Evolutionary conservation across 768 basidiomycete species (phyloP).

Genomic region (Naganishia randhawae): DNA sequence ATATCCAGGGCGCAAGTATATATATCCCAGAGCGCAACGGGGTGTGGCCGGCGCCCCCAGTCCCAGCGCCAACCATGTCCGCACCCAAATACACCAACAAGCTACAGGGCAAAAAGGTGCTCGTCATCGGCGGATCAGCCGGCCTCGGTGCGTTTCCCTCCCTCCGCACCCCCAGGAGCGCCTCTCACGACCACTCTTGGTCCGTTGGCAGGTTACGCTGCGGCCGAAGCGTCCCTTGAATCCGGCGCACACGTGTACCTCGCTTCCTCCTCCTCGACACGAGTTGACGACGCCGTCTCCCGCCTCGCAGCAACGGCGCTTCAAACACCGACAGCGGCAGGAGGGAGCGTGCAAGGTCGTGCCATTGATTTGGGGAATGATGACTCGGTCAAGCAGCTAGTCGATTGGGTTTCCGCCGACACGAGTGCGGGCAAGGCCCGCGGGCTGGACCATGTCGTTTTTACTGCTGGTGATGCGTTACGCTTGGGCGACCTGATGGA

Average conservation of each 20-base stretch:
- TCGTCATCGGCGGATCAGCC: conserved; percentile 19
- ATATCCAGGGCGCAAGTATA: not conserved
- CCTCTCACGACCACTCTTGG: not conserved
- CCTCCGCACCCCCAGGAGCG: not conserved
- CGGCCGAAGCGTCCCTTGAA: conserved; percentile 17
- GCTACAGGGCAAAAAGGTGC: conserved; percentile 7
- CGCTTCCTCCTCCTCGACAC: conserved; percentile 1
- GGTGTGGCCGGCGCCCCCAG: not conserved
- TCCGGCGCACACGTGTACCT: conserved; percentile 15
- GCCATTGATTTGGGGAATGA: not conserved
- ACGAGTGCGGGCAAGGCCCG: not conserved
- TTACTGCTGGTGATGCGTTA: conserved; percentile 16
- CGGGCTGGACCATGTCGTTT: conserved; percentile 6
- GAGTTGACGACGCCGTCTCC: not conserved
- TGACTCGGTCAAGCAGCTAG: not conserved
- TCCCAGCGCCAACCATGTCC: not conserved
- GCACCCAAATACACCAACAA: conserved; percentile 15
- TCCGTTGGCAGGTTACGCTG: not conserved
- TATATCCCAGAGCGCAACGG: too few relatives aligned
- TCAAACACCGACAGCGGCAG: not conserved
- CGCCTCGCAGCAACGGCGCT: not conserved
- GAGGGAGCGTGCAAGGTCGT: conserved; percentile 9
- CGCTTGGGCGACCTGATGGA: conserved; percentile 8
- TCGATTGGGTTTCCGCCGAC: conserved; percentile 6
- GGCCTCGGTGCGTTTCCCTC: conserved; percentile 8